A percentile compares a stretch with the other conserved stretches of the same genome.
Evolutionary conservation across 495 filamentous ascomycete genomes (phyloP).

Genomic region (Lasiosphaeria miniovina): DNA sequence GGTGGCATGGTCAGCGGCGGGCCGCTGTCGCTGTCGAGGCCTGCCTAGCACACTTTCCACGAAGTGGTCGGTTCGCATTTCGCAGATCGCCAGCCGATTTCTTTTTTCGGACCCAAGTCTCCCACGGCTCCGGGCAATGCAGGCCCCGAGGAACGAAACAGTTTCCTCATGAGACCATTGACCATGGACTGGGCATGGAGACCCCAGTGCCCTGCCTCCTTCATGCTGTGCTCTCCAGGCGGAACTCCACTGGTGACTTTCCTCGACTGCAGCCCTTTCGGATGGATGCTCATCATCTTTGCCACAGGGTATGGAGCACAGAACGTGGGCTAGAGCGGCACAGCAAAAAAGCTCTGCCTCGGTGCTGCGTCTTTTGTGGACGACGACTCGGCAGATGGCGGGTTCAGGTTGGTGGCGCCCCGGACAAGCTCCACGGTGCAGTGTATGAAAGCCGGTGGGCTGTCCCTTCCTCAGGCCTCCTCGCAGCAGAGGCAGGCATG

Average conservation of each 20-base stretch:
- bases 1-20: too few relatives aligned
- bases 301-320: not conserved
- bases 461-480: slow-evolving; percentile 15
- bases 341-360: not conserved
- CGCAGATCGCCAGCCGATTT: too few relatives aligned
- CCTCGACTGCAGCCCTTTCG: not conserved
- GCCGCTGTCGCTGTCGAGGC: too few relatives aligned
- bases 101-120: too few relatives aligned
- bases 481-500: slow-evolving; percentile 13
- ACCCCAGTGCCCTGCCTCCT: not conserved
- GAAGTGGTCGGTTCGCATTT: too few relatives aligned
- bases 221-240: not conserved
- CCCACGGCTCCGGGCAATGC: too few relatives aligned
- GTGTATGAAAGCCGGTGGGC: not conserved
- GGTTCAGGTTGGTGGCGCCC: too few relatives aligned
- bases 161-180: too few relatives aligned
- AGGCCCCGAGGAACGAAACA: too few relatives aligned
- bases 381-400: too few relatives aligned
- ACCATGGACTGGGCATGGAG: not conserved
- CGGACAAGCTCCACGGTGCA: not conserved
- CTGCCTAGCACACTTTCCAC: too few relatives aligned
- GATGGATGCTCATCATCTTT: not conserved
- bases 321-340: not conserved
- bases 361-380: too few relatives aligned
- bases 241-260: not conserved